These are phyloP conservation scores for Linum usitatissimum DNA, from an alignment of 345 rosid genomes.

Conservation along the genomic window DNA sequence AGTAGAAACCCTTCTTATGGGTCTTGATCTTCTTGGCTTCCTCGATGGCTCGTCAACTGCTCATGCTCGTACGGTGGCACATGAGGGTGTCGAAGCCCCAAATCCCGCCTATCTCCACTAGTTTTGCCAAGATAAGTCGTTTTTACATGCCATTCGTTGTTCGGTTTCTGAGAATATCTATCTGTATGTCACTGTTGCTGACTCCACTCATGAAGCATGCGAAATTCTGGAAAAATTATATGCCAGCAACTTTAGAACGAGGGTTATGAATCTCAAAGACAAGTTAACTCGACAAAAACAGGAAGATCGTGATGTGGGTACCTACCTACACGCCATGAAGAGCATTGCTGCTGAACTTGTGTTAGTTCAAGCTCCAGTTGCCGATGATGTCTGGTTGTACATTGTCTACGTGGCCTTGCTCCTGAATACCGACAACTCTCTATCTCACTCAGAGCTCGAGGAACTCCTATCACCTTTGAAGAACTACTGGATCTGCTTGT, in stretches of 20 bases:
- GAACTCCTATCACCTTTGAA: background rate
- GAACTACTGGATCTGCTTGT: background rate
- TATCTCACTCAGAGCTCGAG: background rate
- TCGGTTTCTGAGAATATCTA: background rate
- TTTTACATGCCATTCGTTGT: background rate
- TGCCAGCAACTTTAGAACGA: no score
- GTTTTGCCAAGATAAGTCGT: background rate
- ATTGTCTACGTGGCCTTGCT: background rate
- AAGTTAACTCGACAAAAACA: background rate
- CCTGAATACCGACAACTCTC: background rate
- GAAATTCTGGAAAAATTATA: background rate
- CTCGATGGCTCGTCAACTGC: no score
- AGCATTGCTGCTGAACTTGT: background rate
- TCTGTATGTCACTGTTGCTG: background rate
- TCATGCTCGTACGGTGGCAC: no score
- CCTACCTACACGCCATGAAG: background rate
- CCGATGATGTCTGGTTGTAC: background rate
- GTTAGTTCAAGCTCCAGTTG: background rate
- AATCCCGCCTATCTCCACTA: background rate
- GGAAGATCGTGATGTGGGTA: background rate
- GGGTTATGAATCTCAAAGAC: no score
- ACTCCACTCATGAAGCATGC: background rate
- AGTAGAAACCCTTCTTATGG: no score
- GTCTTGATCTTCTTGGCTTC: no score
- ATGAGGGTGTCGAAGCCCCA: no score